A percentile compares a stretch with the other conserved stretches of the same genome.
Evolutionary conservation across 2,329 filamentous ascomycete genomes (phyloP).

Genomic region (Colletotrichum agaves): DNA sequence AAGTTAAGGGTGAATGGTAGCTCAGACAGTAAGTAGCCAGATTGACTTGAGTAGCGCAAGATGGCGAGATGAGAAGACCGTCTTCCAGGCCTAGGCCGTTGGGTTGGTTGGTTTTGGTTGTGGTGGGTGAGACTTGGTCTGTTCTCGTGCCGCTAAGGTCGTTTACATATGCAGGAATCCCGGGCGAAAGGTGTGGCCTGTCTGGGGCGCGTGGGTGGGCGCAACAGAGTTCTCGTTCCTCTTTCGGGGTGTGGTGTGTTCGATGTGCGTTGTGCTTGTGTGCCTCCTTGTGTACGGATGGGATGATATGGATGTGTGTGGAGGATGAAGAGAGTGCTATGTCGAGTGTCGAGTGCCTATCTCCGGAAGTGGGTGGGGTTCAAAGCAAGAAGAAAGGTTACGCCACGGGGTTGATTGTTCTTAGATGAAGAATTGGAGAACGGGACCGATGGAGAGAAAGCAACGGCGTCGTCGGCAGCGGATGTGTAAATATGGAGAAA

Average conservation of each 20-base stretch:
- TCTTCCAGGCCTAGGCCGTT: constrained; percentile 26
- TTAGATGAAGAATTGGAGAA: constrained; percentile 13
- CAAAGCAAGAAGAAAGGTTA: background rate
- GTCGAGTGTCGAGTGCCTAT: background rate
- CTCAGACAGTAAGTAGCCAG: constrained; percentile 9
- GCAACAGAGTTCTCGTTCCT: constrained; percentile 15
- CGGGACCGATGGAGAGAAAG: background rate
- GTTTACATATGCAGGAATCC: constrained; percentile 33
- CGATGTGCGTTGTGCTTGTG: background rate
- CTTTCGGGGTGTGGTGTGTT: background rate
- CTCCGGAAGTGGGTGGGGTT: background rate
- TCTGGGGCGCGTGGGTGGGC: constrained; percentile 15
- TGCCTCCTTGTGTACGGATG: background rate
- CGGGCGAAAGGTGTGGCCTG: constrained; percentile 16
- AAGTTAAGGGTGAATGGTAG: background rate
- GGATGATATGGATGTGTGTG: background rate
- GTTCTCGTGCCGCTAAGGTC: constrained; percentile 30
- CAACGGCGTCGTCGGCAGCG: background rate
- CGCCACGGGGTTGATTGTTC: background rate
- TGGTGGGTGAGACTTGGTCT: constrained; percentile 24
- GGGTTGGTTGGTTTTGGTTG: constrained; percentile 13
- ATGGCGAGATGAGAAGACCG: constrained; percentile 26
- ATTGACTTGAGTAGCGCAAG: constrained; percentile 37
- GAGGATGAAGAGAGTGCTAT: background rate
- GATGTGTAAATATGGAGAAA: constrained; percentile 4